Base-by-base conservation (phyloP, 192 early-diverging fungal genomes). In the Cladochytrium replicatum region DNA sequence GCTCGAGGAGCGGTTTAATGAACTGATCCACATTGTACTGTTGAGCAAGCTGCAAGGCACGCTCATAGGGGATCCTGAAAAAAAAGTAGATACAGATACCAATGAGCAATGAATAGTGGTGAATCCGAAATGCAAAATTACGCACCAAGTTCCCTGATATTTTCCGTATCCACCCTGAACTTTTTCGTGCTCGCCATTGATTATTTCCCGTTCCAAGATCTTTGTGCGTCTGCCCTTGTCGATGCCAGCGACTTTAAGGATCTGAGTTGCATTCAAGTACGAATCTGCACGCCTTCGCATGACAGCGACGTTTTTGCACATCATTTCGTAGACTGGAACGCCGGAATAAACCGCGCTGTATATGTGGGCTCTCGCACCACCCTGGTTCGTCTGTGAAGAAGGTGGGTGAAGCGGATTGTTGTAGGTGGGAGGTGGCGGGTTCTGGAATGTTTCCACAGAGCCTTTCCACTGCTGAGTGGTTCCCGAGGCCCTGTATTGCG, bases 91-190 rank as follows among this genome's bases (percentile, higher is more conserved):
- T 34, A 22, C 5, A 21, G 21, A 44, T 8, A 39, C 26, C 29
- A 39, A 23, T 4, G 15, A 59, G 43, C 28, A 2, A 72, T 37
- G 39, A 7, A 32, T 26, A 4, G 23, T 34, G 6, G 22, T 34
- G 32, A 15, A 2, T 27, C 24, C 63, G 22, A 17, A 17, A 45
- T 6, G 13, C n/a, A 28, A 13, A n/a, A 9, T 23, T 25, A 66
- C 58, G 19, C 50, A 71, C 81, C 82, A 85, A 4, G 79, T 90
- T 57, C 95, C 94, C 72, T 93, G 95, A 62, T 96, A 98, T 71
- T 93, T 94, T 48, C 93, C 93, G 61, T 97, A 97, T 8, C 96
- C 96, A 9, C 96, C 96, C 60, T 97, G 93, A 11, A 99, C 86
- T 59, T 96, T 96, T 47, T 99, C 93, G 56, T 91, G 91, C 37